Evolutionary conservation across 352 stramenopile species (phyloP).

Genomic region (Pythium phragmiticola): DNA sequence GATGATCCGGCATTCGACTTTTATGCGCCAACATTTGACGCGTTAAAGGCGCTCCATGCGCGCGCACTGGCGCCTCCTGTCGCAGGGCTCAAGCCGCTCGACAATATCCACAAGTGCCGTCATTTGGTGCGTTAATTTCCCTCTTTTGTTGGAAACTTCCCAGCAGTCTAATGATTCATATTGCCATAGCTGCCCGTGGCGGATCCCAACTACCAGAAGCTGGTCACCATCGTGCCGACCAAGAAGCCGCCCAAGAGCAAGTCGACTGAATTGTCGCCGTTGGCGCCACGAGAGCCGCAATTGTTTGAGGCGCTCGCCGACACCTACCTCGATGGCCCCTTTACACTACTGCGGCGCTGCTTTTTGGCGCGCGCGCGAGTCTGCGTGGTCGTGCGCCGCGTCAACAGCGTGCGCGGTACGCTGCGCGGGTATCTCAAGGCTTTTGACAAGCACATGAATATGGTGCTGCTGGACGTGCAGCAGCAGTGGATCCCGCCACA

Average conservation of each 20-base stretch:
- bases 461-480: conserved; percentile 90
- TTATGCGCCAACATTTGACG: conserved; percentile 49
- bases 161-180: neutral
- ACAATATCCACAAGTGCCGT: conserved; percentile 89
- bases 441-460: conserved; percentile 96
- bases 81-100: conserved; percentile 48
- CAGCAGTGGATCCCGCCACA: conserved; percentile 59
- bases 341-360: conserved; percentile 78
- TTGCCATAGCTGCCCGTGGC: conserved; percentile 59
- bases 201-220: conserved; percentile 49
- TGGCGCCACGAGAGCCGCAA: conserved; percentile 16
- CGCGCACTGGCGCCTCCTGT: conserved; percentile 23
- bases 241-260: conserved; percentile 4
- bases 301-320: conserved; percentile 35
- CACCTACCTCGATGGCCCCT: conserved; percentile 81
- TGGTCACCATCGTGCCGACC: conserved; percentile 37
- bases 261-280: neutral
- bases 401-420: conserved; percentile 91
- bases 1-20: conserved; percentile 45
- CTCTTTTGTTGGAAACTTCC: neutral
- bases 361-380: conserved; percentile 80
- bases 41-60: conserved; percentile 41
- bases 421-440: conserved; percentile 90
- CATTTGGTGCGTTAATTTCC: conserved; percentile 39
- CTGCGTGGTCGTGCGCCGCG: conserved; percentile 84